Evolutionary conservation across 352 stramenopile species (phyloP).

Genomic region (Pythium grandisporangium): DNA sequence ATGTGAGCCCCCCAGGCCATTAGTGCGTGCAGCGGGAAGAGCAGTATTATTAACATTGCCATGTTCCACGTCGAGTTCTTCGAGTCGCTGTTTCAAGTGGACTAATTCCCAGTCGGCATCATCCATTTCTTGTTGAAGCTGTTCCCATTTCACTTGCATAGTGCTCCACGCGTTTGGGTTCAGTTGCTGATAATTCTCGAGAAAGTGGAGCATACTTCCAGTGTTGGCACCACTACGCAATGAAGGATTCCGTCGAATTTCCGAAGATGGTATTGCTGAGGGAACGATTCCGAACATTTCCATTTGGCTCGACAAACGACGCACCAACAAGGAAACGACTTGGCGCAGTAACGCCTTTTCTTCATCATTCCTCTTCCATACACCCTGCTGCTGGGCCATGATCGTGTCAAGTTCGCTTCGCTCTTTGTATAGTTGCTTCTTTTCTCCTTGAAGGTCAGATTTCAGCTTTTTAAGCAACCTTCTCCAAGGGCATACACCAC

Average conservation of each 20-base stretch:
- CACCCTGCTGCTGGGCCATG: neutral
- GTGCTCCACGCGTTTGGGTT: slow-evolving; percentile 26
- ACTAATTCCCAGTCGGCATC: slow-evolving; percentile 55
- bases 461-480: slow-evolving; percentile 39
- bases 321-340: slow-evolving; percentile 30
- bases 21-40: neutral
- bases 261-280: neutral
- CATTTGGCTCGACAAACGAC: slow-evolving; percentile 34
- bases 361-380: slow-evolving; percentile 12
- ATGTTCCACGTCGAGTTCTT: slow-evolving; percentile 35
- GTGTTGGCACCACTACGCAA: neutral
- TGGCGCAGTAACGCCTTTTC: slow-evolving; percentile 35
- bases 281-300: slow-evolving; percentile 28
- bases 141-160: slow-evolving; percentile 36
- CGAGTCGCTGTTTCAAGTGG: slow-evolving; percentile 41
- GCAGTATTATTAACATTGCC: neutral
- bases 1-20: neutral
- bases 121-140: slow-evolving; percentile 31
- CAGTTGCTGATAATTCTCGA: slow-evolving; percentile 16
- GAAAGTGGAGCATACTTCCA: slow-evolving; percentile 13
- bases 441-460: slow-evolving; percentile 17
- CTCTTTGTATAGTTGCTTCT: slow-evolving; percentile 19
- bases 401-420: slow-evolving; percentile 2
- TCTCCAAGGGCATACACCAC: neutral
- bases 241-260: neutral